phyloP scores from a whole-genome alignment of 2,329 filamentous ascomycete species.

The Trichoderma breve region DNA sequence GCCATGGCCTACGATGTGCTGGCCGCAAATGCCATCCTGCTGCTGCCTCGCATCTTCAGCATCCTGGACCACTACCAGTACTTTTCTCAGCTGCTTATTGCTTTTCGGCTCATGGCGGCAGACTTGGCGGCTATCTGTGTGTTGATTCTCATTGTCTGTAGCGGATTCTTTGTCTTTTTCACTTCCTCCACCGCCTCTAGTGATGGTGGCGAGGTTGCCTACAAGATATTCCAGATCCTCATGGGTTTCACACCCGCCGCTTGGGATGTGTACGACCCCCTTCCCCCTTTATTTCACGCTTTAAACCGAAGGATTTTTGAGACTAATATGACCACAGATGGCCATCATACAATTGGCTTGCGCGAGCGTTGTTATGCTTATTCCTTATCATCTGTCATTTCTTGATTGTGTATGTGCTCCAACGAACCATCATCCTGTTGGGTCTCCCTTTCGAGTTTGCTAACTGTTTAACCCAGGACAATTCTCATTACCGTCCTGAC shows the following conservation, averaged over 20 bases:
- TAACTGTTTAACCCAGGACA: conserved; percentile 48
- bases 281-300: neutral
- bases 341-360: conserved; percentile 73
- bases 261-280: conserved; percentile 70
- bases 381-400: conserved; percentile 97
- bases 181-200: conserved; percentile 73
- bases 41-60: conserved; percentile 89
- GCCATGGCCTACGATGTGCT: conserved; percentile 91
- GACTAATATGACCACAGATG: conserved; percentile 45
- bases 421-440: neutral
- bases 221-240: conserved; percentile 86
- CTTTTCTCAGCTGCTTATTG: conserved; percentile 91
- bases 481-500: conserved; percentile 95
- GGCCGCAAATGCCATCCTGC: conserved; percentile 82
- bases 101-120: conserved; percentile 89
- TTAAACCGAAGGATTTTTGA: neutral
- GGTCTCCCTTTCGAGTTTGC: neutral
- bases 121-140: conserved; percentile 83
- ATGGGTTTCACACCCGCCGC: conserved; percentile 96
- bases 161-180: conserved; percentile 94
- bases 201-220: conserved; percentile 73
- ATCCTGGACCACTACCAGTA: conserved; percentile 93
- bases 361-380: conserved; percentile 70
- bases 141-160: conserved; percentile 82
- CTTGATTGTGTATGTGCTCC: conserved; percentile 65